phyloP scores from a whole-genome alignment of 768 basidiomycete species.

The Omphalotus guepiniiformis region DNA sequence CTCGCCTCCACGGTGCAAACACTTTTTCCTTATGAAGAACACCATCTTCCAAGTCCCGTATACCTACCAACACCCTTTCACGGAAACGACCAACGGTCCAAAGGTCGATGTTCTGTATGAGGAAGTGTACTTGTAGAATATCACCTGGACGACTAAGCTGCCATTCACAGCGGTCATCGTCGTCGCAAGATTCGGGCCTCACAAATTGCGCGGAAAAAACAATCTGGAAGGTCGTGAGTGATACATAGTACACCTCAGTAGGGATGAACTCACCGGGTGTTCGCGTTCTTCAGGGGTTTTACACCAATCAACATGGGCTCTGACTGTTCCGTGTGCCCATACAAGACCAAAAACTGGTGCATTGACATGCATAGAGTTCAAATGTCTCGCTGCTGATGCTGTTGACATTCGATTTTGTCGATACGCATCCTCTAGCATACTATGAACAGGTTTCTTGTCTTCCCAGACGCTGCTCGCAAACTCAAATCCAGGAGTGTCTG shows the following conservation, averaged over 20 bases:
- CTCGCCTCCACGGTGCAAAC: constrained; percentile 48
- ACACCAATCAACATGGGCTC: constrained; percentile 57
- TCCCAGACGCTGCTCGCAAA: constrained; percentile 55
- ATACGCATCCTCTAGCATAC: constrained; percentile 48
- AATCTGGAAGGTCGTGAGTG: constrained; percentile 24
- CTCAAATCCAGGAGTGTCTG: constrained; percentile 45
- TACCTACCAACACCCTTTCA: constrained; percentile 33
- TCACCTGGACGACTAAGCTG: constrained; percentile 37
- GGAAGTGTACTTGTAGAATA: constrained; percentile 45
- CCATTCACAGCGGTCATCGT: constrained; percentile 44
- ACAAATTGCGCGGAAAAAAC: constrained; percentile 49
- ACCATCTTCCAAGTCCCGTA: constrained; percentile 30
- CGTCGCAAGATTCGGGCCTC: constrained; percentile 12
- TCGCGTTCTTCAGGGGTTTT: constrained; percentile 22
- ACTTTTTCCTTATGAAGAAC: constrained; percentile 26
- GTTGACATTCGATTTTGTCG: constrained; percentile 57
- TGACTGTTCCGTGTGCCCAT: constrained; percentile 48
- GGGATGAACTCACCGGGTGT: constrained; percentile 27
- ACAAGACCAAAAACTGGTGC: constrained; percentile 51
- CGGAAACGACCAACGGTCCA: constrained; percentile 47
- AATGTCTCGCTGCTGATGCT: constrained; percentile 44
- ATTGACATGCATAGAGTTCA: constrained; percentile 40
- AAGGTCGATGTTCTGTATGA: constrained; percentile 48
- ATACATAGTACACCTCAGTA: not conserved
- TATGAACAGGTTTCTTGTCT: constrained; percentile 53